phyloP scores from a whole-genome alignment of 2,329 filamentous ascomycete species.

The Cercospora brassicicola region DNA sequence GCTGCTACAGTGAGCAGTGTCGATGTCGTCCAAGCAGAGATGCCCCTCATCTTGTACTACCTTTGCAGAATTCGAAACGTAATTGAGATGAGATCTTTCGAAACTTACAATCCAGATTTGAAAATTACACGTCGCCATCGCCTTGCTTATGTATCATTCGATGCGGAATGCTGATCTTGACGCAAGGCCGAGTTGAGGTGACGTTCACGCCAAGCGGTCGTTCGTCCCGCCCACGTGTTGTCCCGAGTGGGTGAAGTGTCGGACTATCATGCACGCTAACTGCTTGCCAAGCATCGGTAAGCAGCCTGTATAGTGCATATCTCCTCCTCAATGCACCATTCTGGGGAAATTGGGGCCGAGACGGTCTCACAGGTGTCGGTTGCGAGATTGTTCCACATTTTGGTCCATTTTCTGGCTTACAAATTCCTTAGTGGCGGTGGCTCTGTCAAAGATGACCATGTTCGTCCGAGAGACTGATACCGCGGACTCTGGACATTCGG shows the following conservation, averaged over 20 bases:
- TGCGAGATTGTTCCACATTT: not conserved
- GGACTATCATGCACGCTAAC: not conserved
- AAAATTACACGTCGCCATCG: not conserved
- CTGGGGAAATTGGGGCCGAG: not conserved
- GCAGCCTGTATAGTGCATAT: not conserved
- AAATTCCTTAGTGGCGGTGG: not conserved
- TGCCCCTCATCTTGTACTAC: conserved; percentile 3
- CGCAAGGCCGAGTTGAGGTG: conserved; percentile 16
- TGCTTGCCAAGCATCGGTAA: conserved; percentile 1
- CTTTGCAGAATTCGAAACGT: no score
- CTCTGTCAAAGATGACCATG: not conserved
- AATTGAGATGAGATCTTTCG: no score
- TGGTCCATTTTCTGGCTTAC: not conserved
- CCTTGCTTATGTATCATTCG: not conserved
- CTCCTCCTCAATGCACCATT: not conserved
- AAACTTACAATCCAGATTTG: no score
- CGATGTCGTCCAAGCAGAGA: conserved; percentile 1
- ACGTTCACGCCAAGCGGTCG: conserved; percentile 16
- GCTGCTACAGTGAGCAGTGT: conserved; percentile 18
- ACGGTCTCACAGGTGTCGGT: not conserved
- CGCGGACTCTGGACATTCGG: no score
- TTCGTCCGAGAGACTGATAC: not conserved
- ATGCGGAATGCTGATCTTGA: conserved; percentile 10
- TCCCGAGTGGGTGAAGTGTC: not conserved
- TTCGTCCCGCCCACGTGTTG: not conserved